phyloP scores from a whole-genome alignment of 305 asterid genomes.

The Fraxinus ornus region DNA sequence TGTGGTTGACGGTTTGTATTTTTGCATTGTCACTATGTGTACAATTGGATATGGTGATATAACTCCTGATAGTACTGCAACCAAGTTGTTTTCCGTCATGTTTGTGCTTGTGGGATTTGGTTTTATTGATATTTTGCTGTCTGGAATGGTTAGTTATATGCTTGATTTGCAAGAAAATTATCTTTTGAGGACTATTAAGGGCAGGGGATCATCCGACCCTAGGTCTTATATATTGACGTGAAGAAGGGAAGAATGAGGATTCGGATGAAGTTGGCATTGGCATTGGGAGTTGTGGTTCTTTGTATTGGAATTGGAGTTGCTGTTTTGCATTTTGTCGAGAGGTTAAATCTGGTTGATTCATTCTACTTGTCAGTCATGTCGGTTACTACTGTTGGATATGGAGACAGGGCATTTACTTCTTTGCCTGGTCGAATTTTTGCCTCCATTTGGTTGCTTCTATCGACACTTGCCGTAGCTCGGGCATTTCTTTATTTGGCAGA shows the following conservation, averaged over 20 bases:
- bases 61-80: conserved; percentile 62
- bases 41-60: conserved; percentile 97
- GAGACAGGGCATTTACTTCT: conserved; percentile 82
- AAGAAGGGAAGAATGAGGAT: conserved; percentile 99
- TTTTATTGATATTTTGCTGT: conserved; percentile 74
- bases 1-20: conserved; percentile 88
- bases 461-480: conserved; percentile 95
- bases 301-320: conserved; percentile 79
- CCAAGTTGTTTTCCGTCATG: conserved; percentile 72
- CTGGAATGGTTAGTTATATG: conserved; percentile 87
- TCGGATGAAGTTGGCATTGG: conserved; percentile 83
- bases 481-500: conserved; percentile 96
- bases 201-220: conserved; percentile 48
- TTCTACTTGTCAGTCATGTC: conserved; percentile 91
- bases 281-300: conserved; percentile 83
- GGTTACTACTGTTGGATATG: conserved; percentile 93
- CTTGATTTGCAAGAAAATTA: conserved; percentile 93
- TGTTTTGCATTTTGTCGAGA: conserved; percentile 79
- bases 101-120: conserved; percentile 96
- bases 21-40: conserved; percentile 95
- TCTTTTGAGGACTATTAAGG: conserved; percentile 65
- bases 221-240: conserved; percentile 72
- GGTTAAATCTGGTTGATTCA: conserved; percentile 69
- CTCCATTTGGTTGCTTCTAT: conserved; percentile 87
- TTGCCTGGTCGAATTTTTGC: conserved; percentile 82